phyloP scores from a whole-genome alignment of 345 rosid species.

The Aethionema arabicum region DNA sequence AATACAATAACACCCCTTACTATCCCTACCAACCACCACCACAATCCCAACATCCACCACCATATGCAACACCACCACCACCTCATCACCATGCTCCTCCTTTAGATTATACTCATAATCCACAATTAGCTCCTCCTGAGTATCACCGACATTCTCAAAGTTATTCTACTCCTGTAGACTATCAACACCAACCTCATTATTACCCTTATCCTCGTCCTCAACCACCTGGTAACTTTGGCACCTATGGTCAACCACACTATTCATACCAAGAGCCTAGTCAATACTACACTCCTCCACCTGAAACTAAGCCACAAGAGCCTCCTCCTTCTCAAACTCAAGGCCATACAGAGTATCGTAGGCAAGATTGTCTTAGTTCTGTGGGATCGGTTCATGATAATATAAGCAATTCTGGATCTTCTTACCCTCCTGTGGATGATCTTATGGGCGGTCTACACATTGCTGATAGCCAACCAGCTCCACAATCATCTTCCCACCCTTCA shows the following conservation, averaged over 20 bases:
- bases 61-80: constrained; percentile 32
- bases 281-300: constrained; percentile 39
- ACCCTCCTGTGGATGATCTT: constrained; percentile 72
- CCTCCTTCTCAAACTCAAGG: constrained; percentile 40
- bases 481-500: constrained; percentile 39
- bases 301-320: constrained; percentile 41
- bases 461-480: constrained; percentile 42
- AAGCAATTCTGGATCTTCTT: constrained; percentile 34
- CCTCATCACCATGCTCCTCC: constrained; percentile 32
- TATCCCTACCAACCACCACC: constrained; percentile 45
- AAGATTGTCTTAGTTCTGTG: constrained; percentile 44
- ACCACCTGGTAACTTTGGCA: constrained; percentile 43
- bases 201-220: constrained; percentile 50
- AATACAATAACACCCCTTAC: constrained; percentile 31
- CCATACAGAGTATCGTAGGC: constrained; percentile 45
- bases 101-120: constrained; percentile 28
- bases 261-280: constrained; percentile 42
- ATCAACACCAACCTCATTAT: constrained; percentile 42
- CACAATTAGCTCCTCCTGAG: constrained; percentile 36
- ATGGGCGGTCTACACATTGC: constrained; percentile 46
- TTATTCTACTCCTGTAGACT: constrained; percentile 43
- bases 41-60: constrained; percentile 17
- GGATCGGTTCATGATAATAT: constrained; percentile 31
- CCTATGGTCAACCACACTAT: constrained; percentile 42
- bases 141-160: constrained; percentile 36